Evolutionary conservation across 495 filamentous ascomycete genomes (phyloP).

Genomic region (Poronia punctata): DNA sequence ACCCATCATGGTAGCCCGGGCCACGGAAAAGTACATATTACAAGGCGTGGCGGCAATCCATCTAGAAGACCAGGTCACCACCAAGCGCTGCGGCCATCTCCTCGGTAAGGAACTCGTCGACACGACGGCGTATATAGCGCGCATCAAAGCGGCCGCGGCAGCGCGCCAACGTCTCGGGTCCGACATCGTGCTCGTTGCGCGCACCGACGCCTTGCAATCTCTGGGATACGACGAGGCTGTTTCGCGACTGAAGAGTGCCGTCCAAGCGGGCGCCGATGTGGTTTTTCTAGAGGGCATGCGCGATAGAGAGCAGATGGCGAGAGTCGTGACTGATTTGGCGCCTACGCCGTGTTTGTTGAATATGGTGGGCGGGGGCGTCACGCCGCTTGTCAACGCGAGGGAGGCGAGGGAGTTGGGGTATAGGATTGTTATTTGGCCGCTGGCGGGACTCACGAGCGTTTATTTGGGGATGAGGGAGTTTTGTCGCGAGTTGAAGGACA

Average conservation of each 20-base stretch:
- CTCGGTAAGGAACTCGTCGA: slow-evolving; percentile 55
- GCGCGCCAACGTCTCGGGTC: slow-evolving; percentile 33
- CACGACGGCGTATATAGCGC: slow-evolving; percentile 43
- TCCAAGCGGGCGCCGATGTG: slow-evolving; percentile 55
- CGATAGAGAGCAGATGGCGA: slow-evolving; percentile 44
- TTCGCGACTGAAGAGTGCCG: slow-evolving; percentile 46
- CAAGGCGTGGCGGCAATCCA: slow-evolving; percentile 65
- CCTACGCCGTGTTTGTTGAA: slow-evolving; percentile 53
- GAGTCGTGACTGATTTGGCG: slow-evolving; percentile 45
- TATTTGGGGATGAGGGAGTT: slow-evolving; percentile 45
- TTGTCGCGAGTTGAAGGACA: slow-evolving; percentile 38
- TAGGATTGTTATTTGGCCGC: slow-evolving; percentile 55
- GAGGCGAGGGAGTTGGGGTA: slow-evolving; percentile 58
- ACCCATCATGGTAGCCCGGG: slow-evolving; percentile 54
- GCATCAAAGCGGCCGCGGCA: slow-evolving; percentile 42
- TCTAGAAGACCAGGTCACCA: slow-evolving; percentile 63
- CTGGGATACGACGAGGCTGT: slow-evolving; percentile 58
- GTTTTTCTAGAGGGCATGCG: slow-evolving; percentile 60
- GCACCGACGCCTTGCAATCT: slow-evolving; percentile 59
- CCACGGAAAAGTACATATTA: slow-evolving; percentile 55
- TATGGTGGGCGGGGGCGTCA: slow-evolving; percentile 56
- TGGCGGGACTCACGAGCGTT: slow-evolving; percentile 44
- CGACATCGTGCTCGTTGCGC: slow-evolving; percentile 63
- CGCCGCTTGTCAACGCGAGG: slow-evolving; percentile 45
- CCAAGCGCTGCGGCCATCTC: slow-evolving; percentile 61